Evolutionary conservation across 768 basidiomycete species (phyloP), one percentile per base, ranked within the genome.

Genomic region (Leccinum uliginosum): DNA sequence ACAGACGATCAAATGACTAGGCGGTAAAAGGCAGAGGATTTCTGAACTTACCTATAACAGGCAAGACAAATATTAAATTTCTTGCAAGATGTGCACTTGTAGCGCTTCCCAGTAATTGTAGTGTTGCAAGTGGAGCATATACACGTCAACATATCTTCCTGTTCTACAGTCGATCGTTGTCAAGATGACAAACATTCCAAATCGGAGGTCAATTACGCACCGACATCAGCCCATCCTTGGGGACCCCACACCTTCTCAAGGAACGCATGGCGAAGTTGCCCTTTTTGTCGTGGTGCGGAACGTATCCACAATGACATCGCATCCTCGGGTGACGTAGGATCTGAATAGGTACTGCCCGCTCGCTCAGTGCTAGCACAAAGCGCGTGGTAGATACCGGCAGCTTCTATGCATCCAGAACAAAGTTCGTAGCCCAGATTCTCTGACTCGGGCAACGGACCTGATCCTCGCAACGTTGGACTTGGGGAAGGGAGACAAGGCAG

Each of bases 191-290:
- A 24, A 23, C 10, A 10, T 12, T 34, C 11, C 23, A 6, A 23
- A 19, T 30, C 15, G 17, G 34, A 43, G 12, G 30, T 45, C 34
- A 19, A 47, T 38, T 45, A 80, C 88, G 59, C 66, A 93, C 93
- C 91, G 52, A 97, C 85, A 66, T 93, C 90, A 56, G 85, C 85
- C 95, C 95, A 97, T 1, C 91, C 89, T 43, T 75, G 73, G 30
- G 80, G 80, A 1, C 85, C 85, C 95, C 94, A 97, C 3, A 89
- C 79, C 70, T 90, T 90, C 73, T 96, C 94, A 45, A 83, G 72
- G 67, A 89, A 98, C 1, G 90, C 87, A 68, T 98, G 94, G 11
- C 94, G 80, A 49, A 87, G 70, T 58, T 88, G 81, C 14, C 90
- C 90, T 69, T 90, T 91, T 62, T 75, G 75, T 50, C 81, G 83